Base-by-base conservation (phyloP, 2,329 filamentous ascomycete species). In the Alternaria sp. region DNA sequence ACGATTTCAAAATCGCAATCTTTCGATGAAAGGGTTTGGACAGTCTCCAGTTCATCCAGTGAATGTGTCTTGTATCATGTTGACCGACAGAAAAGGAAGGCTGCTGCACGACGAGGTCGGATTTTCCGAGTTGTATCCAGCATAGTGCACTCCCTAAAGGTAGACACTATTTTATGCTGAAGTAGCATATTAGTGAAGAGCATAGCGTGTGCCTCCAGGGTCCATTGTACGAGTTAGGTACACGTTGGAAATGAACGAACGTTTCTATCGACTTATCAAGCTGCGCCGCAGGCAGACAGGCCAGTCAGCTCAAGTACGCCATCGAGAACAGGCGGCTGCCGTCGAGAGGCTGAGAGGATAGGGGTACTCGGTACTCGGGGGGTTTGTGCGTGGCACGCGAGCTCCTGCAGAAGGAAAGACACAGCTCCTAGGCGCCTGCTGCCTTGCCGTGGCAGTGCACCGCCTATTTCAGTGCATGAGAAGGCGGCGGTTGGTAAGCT, bases 311-410 rank as follows among this genome's bases (percentile, higher is more conserved):
- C 39, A 26, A 33, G 48, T 46, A 37, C 21, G 26, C 26, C 26
- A 31, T 40, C 23, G 41, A 45, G 46, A 23, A 34, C 42, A 44
- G 46, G 50, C 41, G 37, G 53, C 50, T 40, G 33, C 34, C 40
- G 52, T 51, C 31, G 37, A 34, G 42, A 39, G 29, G 50, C 26
- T 33, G 56, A 41, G 53, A 41, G 21, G 36, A 48, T 57, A 45
- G 24, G 31, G 51, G 37, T 51, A 17, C 37, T 41, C 52, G 37
- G 5, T 13, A 17, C 28, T 28, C 14, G 21, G 23, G 4, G 31
- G 26, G 53, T 40, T 40, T 56, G 62, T 68, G 60, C 40, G 49
- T 52, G 63, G 62, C 69, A 69, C 66, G 66, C 67, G 66, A 69
- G 65, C 68, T 58, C 42, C 44, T 58, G 60, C 56, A 46, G 10